These are phyloP conservation scores for Neophaeococcomyces mojaviensis DNA, from an alignment of 2,329 filamentous ascomycete species.

Conservation along the genomic window DNA sequence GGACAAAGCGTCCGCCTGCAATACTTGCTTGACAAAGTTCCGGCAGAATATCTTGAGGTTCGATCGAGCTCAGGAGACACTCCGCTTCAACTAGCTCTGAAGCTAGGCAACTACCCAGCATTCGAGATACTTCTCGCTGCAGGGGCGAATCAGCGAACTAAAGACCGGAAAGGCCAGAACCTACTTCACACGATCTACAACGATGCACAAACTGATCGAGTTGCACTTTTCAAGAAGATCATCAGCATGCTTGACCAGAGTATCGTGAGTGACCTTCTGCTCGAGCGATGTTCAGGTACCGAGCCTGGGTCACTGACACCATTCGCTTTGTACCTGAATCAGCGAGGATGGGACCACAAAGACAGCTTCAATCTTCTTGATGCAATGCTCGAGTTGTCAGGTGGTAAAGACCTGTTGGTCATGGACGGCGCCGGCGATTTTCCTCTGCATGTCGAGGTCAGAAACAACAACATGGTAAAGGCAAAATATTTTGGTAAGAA, in stretches of 20 bases:
- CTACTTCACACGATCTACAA: constrained; percentile 55
- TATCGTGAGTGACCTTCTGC: constrained; percentile 30
- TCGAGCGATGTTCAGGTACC: constrained; percentile 40
- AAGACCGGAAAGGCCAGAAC: constrained; percentile 57
- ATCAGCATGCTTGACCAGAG: constrained; percentile 55
- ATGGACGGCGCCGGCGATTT: constrained; percentile 39
- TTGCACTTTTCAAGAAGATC: constrained; percentile 48
- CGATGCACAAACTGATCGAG: constrained; percentile 15
- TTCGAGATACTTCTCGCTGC: constrained; percentile 56
- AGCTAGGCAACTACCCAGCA: constrained; percentile 46
- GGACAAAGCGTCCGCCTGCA: constrained; percentile 51
- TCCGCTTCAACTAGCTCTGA: constrained; percentile 61
- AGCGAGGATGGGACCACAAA: constrained; percentile 19
- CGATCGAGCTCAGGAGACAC: constrained; percentile 49
- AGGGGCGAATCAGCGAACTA: constrained; percentile 62
- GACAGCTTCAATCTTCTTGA: constrained; percentile 38
- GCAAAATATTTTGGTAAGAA: constrained; percentile 54
- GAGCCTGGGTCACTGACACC: constrained; percentile 53
- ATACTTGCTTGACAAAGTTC: constrained; percentile 57
- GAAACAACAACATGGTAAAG: constrained; percentile 35
- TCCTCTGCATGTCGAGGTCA: constrained; percentile 33
- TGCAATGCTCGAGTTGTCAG: constrained; percentile 48
- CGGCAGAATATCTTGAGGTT: constrained; percentile 51
- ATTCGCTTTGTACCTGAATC: constrained; percentile 51
- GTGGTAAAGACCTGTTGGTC: constrained; percentile 44